These are phyloP conservation scores for Phytopythium helicoides DNA, from an alignment of 352 stramenopile genomes.

Conservation along the genomic window DNA sequence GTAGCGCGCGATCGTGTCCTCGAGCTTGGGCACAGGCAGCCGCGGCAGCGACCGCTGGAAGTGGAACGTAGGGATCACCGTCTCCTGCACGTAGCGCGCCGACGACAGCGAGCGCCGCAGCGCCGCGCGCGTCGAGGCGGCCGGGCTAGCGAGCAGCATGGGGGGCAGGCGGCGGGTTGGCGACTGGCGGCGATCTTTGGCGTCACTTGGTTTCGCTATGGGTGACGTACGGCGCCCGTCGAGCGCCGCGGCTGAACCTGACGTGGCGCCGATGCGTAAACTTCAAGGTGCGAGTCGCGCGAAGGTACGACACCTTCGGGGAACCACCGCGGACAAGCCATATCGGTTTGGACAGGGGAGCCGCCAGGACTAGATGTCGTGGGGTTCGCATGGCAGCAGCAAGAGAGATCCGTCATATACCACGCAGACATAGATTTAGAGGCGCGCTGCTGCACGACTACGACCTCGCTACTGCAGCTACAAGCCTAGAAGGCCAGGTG, in stretches of 20 bases:
- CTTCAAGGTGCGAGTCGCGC: no score
- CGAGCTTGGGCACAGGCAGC: slow-evolving; percentile 85
- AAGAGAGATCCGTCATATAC: no score
- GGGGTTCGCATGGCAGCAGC: no score
- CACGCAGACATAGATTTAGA: no score
- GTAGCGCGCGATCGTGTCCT: slow-evolving; percentile 81
- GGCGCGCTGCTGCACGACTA: no score
- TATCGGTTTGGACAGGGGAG: no score
- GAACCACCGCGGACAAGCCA: no score
- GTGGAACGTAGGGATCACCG: slow-evolving; percentile 84
- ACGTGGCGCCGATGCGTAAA: neutral
- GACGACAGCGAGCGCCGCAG: slow-evolving; percentile 27
- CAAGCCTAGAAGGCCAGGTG: slow-evolving; percentile 41
- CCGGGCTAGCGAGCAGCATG: slow-evolving; percentile 6
- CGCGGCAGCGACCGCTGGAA: slow-evolving; percentile 86
- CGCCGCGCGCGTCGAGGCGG: neutral
- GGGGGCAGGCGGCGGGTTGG: neutral
- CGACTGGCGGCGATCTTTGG: slow-evolving; percentile 1
- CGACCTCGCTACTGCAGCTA: no score
- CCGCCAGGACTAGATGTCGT: no score
- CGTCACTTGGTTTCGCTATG: no score
- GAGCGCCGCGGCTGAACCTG: neutral
- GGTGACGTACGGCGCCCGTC: no score
- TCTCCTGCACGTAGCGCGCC: slow-evolving; percentile 79
- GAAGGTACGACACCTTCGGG: no score